Base-by-base conservation (phyloP, 2,329 filamentous ascomycete genomes). In the Fulvia fulva region DNA sequence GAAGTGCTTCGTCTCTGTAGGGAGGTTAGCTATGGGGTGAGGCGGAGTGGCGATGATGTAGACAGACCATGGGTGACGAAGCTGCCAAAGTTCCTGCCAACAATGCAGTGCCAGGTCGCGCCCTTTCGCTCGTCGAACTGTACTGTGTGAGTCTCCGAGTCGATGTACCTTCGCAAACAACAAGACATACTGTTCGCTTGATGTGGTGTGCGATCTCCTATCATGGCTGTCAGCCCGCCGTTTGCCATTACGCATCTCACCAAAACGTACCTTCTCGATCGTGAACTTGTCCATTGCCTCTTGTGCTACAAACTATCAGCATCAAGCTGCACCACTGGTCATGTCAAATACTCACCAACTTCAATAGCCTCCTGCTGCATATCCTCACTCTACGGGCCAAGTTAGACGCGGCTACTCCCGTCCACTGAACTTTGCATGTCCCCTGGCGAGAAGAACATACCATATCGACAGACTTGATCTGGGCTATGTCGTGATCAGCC, bases 401-500 rank as follows among this genome's bases (percentile, higher is more conserved):
- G 26, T 54, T 28, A 53, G 53, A 32, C 23, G 47, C 47, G 47
- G 47, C 30, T 50, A 50, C 47, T 50, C 47, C 47, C 47, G 47
- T 28, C 23, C 26, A 21, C 47, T 2, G 8, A 25, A 32, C 16
- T 50, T 11, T 21, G 23, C 11, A 41, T 46, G 12, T 22, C 46
- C n/a, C 5, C 3, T 28, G 25, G 52, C 49, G 55, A 16, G 4
- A 30, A 7, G n/a, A 45, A 45, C 80, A 76, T 83, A 97, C 94
- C 94, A 99, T 99, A 74, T 99, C 94, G 59, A 91, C 93, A 68
- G 92, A 96, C 82, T 99, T 99, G 77, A 99, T 87, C 79, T 96
- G 91, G 63, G 91, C 94, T 99, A 71, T 65, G 69, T 14, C 23
- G 51, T 53, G 51, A 53, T 53, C 55, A 60, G 58, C 51, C 32